Base-by-base conservation (phyloP, 2,329 filamentous ascomycete genomes). In the Alternaria sp. region DNA sequence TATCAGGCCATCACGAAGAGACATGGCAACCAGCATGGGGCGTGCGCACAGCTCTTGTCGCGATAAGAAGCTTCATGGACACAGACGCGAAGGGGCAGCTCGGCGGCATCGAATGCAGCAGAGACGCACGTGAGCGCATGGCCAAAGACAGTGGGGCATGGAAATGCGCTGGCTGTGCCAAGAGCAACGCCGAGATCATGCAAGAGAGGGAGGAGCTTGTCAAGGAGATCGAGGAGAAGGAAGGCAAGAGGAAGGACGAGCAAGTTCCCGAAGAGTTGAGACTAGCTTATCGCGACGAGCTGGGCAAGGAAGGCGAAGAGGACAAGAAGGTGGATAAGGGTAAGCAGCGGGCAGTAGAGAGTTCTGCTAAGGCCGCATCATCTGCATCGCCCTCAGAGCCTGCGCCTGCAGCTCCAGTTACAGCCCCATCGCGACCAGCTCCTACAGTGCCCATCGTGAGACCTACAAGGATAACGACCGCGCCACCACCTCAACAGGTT, bases 21-120 rank as follows among this genome's bases (percentile, higher is more conserved):
- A 97, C 92, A 16, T 99, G 95, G 95, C 94, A 97, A 85, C 95
- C 95, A 0, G 95, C 95, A 0, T 99, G 95, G 95, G 95, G 95
- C 0, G 90, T 99, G 10, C 86, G 95, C 61, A 98, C 95, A 4
- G 94, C 95, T 16, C 82, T 99, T 58, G 84, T 88, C 5, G 89
- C 88, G 6, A 87, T 98, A 50, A 83, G 95, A 56, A 91, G 88
- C 69, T 97, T 97, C 79, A 98, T 99, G 93, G 93, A 96, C 77
- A 94, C 91, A 3, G 92, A 94, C 69, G 89, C 92, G 9, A 88
- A 87, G 69, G 95, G 95, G 1, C 95, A 98, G 82, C 83, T 99
- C 2, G 95, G 95, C 12, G 95, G 95, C 0, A 84, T 98, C 71
- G 94, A 97, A 67, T 90, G 90, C 4, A 87, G 83, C 27, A 89